Evolutionary conservation across 306 rosid species (phyloP), one percentile per base, ranked within the genome.

Genomic region (Fagus sylvatica): DNA sequence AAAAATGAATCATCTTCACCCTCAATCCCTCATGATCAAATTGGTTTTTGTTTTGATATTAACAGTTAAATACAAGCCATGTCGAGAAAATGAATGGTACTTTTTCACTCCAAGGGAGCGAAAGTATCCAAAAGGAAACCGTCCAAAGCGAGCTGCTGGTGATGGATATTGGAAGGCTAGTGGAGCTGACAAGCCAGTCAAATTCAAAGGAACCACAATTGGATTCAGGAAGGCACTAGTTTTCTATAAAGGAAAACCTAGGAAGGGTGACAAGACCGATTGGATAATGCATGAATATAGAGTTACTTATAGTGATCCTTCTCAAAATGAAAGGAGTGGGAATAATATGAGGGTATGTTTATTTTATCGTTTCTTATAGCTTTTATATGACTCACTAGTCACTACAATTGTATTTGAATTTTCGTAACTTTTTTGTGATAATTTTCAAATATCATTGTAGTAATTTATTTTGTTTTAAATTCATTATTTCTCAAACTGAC

Each of bases 91-190:
- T 1, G 76, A 78, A 69, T 71, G 70, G 64, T 70, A 78, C 32
- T 34, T 71, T 78, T 70, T 78, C 51, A 78, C 76, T 12, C 62
- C 76, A 0, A 78, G 61, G 33, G 28, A 33, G 2, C 71, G 51
- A 19, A 77, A 57, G 71, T 60, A 78, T 33, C 33, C 2, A 16
- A 36, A n/a, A 10, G 81, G 62, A 32, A 5, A 12, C 2, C 72
- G 81, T 43, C 81, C 81, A 41, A 19, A 55, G 34, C 34, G 74
- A 30, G 11, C 33, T 28, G 57, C 68, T 0, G 6, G 19, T 5
- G 22, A 16, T 3, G 80, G 74, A 36, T 53, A 22, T 34, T 76
- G 80, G 80, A 77, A 77, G 69, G 60, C 75, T 30, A 69, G 57
- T 6, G 80, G 80, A 39, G 11, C 19, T 8, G 46, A 19, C 55